phyloP scores from a whole-genome alignment of 1,284 basidiomycete genomes.

The Inonotus hispidus region DNA sequence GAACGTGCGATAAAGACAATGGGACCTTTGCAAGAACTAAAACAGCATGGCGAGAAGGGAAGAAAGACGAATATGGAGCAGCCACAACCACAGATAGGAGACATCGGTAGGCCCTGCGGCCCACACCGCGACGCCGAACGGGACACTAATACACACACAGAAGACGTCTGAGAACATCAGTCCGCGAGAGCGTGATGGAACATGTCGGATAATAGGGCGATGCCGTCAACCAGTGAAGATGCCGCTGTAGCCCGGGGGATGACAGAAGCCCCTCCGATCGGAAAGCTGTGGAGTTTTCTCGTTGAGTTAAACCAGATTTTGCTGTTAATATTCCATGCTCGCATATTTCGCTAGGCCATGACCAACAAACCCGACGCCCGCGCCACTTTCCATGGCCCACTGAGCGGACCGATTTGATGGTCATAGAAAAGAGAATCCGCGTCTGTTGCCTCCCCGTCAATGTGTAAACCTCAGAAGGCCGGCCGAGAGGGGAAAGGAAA shows the following conservation, averaged over 20 bases:
- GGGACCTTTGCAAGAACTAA: neutral
- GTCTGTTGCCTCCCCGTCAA: neutral
- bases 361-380: constrained; percentile 12
- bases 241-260: too few relatives aligned
- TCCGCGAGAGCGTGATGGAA: neutral
- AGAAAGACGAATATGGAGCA: neutral
- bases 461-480: neutral
- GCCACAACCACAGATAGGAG: neutral
- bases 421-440: constrained; percentile 9
- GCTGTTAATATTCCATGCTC: neutral
- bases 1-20: neutral
- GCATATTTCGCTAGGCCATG: constrained; percentile 4
- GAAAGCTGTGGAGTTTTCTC: neutral
- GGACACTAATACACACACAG: neutral
- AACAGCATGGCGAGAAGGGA: neutral
- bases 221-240: neutral
- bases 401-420: constrained; percentile 13
- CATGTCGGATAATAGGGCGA: neutral
- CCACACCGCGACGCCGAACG: neutral
- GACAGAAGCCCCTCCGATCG: neutral
- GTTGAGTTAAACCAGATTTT: neutral
- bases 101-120: neutral
- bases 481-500: too few relatives aligned
- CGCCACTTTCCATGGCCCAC: neutral
- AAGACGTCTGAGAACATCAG: neutral